Evolutionary conservation across 1,139 yeast genomes (phyloP), one percentile per base, ranked within the genome.

Genomic region (Arxiozyma slooffiae): DNA sequence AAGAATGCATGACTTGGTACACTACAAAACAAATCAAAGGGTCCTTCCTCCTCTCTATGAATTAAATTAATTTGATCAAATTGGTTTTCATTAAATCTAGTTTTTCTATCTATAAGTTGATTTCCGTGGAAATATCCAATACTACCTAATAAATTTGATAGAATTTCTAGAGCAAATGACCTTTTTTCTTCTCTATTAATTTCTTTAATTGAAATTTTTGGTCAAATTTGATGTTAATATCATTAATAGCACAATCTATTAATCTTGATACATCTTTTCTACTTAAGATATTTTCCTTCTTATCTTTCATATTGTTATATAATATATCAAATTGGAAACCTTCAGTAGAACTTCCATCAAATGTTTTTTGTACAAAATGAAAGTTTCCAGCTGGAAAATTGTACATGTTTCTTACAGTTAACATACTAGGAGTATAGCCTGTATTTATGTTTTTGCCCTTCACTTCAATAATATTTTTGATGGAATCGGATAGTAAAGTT

Each of bases 1-100:
- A 92, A 92, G 61, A 87, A 87, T 0, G 96, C 89, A 51, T 98
- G 76, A 46, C 96, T 87, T 1, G 98, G 98, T 34, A 89, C 95
- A 43, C 88, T 74, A 0, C 95, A 79, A 60, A 89, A 86, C 39
- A 94, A 68, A 56, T 83, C 87, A 56, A 71, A 67, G 1, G 90
- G 89, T 0, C 87, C 88, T 61, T 84, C 92, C 4, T 69, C 63
- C 23, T 64, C 55, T 0, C 89, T 85, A 51, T 60, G 62, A 38
- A 66, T 67, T 22, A 84, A 72, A 22, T 76, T 71, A 24, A 77
- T 74, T 18, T 78, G 78, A 53, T 77, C 80, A 64, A 80, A 80
- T 1, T 78, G 74, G 18, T 80, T 82, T 52, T 84, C 92, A 56
- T 84, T 87, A 38, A 83, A 71, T 7, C 75, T 72, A 1, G 89